Evolutionary conservation across 768 basidiomycete genomes (phyloP), one percentile per base, ranked within the genome.

Genomic region (Rhodosporidiobolus sp.): DNA sequence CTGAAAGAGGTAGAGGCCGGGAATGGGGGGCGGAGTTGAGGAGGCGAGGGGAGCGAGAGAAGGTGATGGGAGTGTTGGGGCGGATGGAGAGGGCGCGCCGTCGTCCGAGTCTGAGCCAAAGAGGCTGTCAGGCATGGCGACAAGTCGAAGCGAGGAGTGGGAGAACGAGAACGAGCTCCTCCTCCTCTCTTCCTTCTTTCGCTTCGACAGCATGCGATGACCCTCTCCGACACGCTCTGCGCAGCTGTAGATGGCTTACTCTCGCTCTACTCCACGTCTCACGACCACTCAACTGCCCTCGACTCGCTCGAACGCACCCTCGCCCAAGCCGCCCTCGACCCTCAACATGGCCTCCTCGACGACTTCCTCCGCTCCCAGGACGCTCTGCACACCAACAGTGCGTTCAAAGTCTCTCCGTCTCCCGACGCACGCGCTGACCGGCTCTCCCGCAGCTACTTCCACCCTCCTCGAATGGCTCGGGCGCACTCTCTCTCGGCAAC

Each of bases 81-180:
- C 56, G 19, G 20, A 59, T 0, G 26, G 26, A 8, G 55, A 12
- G 22, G n/a, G n/a, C n/a, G n/a, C n/a, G n/a, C 26, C 63, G 7
- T 62, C 59, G 24, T 72, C 74, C 49, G 64, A 50, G 53, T 75
- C 73, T 2, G 73, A 75, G 0, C 73, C 74, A 34, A 72, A 75
- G 17, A 75, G 35, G 34, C 70, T 72, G 60, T 68, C 63, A 2
- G 69, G 52, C 73, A 73, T 68, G 48, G 10, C 12, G 12, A 2
- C 12, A 1, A 35, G 4, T 12, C 26, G 8, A 34, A 49, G 46
- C 11, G 45, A 61, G 9, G 45, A 60, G 66, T 17, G 30, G 32
- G 10, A 14, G 38, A 45, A 2, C 34, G n/a, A 34, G 61, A 45
- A 11, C 2, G 30, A 28, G 5, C 60, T n/a, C n/a, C n/a, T n/a